Percentiles rank a stretch among this genome's conserved stretches.
Evolutionary conservation across 306 rosid genomes (phyloP).

Genomic region (Hylodesmum podocarpum): DNA sequence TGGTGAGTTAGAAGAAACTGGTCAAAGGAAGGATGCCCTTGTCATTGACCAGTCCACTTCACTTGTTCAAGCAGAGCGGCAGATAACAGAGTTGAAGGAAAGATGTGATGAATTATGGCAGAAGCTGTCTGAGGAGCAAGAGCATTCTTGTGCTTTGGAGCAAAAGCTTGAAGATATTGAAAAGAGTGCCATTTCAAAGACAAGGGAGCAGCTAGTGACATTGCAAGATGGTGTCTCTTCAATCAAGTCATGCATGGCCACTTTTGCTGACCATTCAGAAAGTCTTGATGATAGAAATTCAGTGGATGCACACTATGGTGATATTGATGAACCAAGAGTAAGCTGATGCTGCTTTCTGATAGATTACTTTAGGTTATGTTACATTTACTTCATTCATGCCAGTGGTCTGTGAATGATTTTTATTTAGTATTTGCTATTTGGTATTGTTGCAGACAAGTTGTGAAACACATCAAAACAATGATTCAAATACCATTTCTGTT

Average conservation of each 20-base stretch:
- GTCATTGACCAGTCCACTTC: constrained; percentile 49
- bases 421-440: constrained; percentile 41
- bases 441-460: constrained; percentile 66
- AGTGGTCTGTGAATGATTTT: constrained; percentile 33
- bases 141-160: constrained; percentile 51
- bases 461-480: constrained; percentile 35
- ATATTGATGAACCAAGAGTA: constrained; percentile 61
- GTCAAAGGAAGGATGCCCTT: constrained; percentile 55
- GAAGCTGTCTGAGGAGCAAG: constrained; percentile 62
- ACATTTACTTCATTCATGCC: constrained; percentile 38
- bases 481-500: constrained; percentile 21
- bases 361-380: constrained; percentile 33
- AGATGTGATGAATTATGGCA: constrained; percentile 48
- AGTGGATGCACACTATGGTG: constrained; percentile 38
- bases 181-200: constrained; percentile 51
- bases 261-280: constrained; percentile 43
- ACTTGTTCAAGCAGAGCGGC: constrained; percentile 56
- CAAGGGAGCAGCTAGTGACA: constrained; percentile 69
- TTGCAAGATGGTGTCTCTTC: constrained; percentile 75
- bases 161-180: constrained; percentile 64
- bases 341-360: constrained; percentile 49
- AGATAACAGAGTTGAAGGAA: constrained; percentile 48
- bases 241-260: constrained; percentile 70
- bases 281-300: constrained; percentile 44
- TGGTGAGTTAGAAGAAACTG: constrained; percentile 49